Percentiles rank a stretch among this genome's conserved stretches.
These are phyloP conservation scores for Desmodesmus armatus DNA, from an alignment of 139 green algal genomes.

Conservation along the genomic window DNA sequence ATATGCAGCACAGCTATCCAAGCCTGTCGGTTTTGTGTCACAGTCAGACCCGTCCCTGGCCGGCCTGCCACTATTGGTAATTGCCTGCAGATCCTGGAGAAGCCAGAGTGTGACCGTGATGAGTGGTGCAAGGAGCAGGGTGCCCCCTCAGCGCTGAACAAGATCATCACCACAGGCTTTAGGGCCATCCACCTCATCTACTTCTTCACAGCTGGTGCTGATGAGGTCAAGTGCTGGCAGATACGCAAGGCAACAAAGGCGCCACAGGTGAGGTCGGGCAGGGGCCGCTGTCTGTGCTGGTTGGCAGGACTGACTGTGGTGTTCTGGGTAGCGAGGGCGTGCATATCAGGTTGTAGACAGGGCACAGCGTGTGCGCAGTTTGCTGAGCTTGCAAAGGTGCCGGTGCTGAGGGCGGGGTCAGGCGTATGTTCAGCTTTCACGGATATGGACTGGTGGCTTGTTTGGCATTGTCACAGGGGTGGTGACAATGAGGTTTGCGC, in stretches of 20 bases:
- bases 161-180: slow-evolving; percentile 98
- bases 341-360: background rate
- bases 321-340: background rate
- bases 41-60: no score
- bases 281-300: background rate
- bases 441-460: no score
- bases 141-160: slow-evolving; percentile 75
- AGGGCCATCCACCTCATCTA: slow-evolving; percentile 95
- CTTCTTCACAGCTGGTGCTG: slow-evolving; percentile 98
- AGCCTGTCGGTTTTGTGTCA: no score
- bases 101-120: slow-evolving; percentile 87
- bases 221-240: slow-evolving; percentile 98
- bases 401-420: no score
- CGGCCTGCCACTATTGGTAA: no score
- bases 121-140: slow-evolving; percentile 80
- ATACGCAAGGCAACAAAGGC: slow-evolving; percentile 90
- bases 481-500: no score
- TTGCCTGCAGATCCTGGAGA: no score
- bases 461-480: no score
- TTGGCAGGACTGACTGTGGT: background rate
- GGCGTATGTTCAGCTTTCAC: no score
- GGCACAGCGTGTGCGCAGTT: background rate
- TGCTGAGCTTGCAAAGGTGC: no score
- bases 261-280: slow-evolving; percentile 65
- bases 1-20: no score